phyloP scores from a whole-genome alignment of 768 basidiomycete species.

The Amanita inopinata region DNA sequence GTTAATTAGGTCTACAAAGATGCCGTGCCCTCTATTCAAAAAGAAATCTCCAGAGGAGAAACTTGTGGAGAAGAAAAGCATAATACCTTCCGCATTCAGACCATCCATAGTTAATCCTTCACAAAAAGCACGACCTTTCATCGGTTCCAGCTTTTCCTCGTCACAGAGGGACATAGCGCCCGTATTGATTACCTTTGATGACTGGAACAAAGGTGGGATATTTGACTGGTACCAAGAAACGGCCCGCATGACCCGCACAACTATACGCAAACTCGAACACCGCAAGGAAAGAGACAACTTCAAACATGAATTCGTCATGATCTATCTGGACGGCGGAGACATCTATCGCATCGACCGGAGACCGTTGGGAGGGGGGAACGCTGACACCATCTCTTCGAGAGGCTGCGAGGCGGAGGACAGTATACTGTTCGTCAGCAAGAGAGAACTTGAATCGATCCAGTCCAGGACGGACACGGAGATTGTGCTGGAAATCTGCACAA shows the following conservation, averaged over 20 bases:
- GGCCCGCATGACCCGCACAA: background rate
- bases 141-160: background rate
- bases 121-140: background rate
- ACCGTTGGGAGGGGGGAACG: background rate
- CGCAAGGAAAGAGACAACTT: conserved; percentile 2
- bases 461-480: background rate
- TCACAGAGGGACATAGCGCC: background rate
- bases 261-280: conserved; percentile 1
- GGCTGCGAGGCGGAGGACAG: conserved; percentile 5
- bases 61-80: no score
- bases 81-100: background rate
- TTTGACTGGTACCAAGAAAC: background rate
- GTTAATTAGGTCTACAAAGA: no score
- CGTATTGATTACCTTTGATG: background rate
- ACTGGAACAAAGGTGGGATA: background rate
- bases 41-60: no score
- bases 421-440: background rate
- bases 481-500: background rate
- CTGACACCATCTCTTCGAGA: background rate
- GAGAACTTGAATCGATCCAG: background rate
- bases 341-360: background rate
- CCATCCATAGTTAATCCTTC: background rate
- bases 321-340: background rate
- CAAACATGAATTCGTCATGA: conserved; percentile 1
- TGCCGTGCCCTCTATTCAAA: no score